Evolutionary conservation across 495 filamentous ascomycete genomes (phyloP).

Genomic region (Penicillium ucsense): DNA sequence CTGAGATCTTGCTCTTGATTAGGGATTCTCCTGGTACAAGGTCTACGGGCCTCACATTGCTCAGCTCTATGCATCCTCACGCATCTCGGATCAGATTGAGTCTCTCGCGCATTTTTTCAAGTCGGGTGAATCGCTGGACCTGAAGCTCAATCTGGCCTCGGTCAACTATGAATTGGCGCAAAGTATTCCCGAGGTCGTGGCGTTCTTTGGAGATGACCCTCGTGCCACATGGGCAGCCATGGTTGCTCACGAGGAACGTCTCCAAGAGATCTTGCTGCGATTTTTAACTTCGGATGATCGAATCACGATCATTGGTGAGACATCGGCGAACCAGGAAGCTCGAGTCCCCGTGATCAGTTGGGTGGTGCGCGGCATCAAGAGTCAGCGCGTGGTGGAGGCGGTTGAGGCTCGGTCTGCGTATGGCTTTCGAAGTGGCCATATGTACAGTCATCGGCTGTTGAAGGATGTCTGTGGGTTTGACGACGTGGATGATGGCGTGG

Average conservation of each 20-base stretch:
- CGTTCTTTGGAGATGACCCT: constrained; percentile 41
- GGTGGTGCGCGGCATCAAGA: constrained; percentile 44
- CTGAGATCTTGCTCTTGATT: background rate
- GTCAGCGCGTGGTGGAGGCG: constrained; percentile 49
- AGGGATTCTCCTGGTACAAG: constrained; percentile 64
- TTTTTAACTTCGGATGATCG: constrained; percentile 41
- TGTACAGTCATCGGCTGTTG: constrained; percentile 55
- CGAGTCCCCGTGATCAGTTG: constrained; percentile 62
- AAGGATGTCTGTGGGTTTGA: constrained; percentile 48
- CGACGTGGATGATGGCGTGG: constrained; percentile 47
- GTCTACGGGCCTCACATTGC: constrained; percentile 66
- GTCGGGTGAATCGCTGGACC: constrained; percentile 39
- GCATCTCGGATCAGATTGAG: constrained; percentile 36
- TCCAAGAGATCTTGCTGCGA: constrained; percentile 46
- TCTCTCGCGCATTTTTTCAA: constrained; percentile 64
- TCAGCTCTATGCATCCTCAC: constrained; percentile 48
- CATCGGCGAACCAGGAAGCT: constrained; percentile 24
- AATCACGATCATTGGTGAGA: constrained; percentile 49
- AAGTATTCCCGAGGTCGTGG: constrained; percentile 44
- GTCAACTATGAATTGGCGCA: constrained; percentile 57
- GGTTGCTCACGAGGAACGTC: constrained; percentile 44
- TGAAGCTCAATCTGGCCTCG: constrained; percentile 57
- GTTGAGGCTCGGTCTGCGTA: constrained; percentile 45
- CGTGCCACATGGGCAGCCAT: constrained; percentile 42
- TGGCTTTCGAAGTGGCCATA: constrained; percentile 58